Evolutionary conservation across 2,329 filamentous ascomycete species (phyloP), one percentile per base, ranked within the genome.

Genomic region (Diaporthe sp.): DNA sequence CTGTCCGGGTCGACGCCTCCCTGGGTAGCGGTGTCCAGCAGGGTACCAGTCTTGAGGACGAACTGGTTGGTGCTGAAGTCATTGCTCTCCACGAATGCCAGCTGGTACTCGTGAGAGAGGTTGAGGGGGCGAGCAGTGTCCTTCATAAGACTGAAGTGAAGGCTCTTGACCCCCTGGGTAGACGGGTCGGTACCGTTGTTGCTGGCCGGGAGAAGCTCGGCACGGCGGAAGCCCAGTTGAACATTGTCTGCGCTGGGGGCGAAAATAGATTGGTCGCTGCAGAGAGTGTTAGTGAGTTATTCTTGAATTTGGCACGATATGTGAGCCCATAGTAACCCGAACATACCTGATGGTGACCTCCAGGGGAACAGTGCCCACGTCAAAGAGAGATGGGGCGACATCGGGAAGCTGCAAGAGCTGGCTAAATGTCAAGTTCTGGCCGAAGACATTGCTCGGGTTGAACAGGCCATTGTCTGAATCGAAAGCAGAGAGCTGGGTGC

Each of bases 181-280:
- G 87, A 89, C n/a, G 83, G 78, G 71, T 91, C 90, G 58, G 87
- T 86, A 72, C 89, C 85, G 25, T 82, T 84, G 84, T 89, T 87
- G 84, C 87, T 83, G 78, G 85, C 82, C 15, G 88, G 85, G 73
- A 90, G 86, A 71, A 92, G 85, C 76, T 91, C 90, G 1, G 89
- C 89, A 77, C 91, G 89, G 55, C 91, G 87, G 84, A 93, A 92
- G 28, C 91, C 91, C 3, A 82, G 83, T 82, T 93, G 91, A 67
- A 86, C 81, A 78, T 88, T 87, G 79, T 85, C 80, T 25, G 83
- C 78, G 77, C 83, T 85, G 44, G 86, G 86, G n/a, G 84, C 84
- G 82, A 92, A 93, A 81, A 93, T 91, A 78, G 89, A 91, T 75
- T 86, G 79, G 81, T 92, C 90, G 75, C 81, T 79, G 25, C 10